A percentile compares a stretch with the other conserved stretches of the same genome.
phyloP scores from a whole-genome alignment of 371 early-diverging fungal genomes.

The Mortierella sp. region DNA sequence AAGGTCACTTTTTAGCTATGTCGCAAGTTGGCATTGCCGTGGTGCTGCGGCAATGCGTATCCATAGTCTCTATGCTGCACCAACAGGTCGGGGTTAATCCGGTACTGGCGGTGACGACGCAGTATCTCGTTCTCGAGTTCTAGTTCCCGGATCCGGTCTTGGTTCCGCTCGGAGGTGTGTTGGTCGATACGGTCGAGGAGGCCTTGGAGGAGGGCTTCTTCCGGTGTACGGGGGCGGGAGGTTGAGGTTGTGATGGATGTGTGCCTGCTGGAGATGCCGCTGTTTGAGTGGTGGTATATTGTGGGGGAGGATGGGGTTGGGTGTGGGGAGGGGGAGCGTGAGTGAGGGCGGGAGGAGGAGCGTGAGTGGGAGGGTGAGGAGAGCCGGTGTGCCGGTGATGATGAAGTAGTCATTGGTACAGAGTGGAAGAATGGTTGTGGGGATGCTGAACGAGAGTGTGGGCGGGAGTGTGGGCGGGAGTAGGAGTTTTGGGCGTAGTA shows the following conservation, averaged over 20 bases:
- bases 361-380: background rate
- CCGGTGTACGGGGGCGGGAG: background rate
- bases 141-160: background rate
- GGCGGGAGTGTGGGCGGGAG: background rate
- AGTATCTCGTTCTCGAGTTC: slow-evolving; percentile 8
- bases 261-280: background rate
- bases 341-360: background rate
- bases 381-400: background rate
- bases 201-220: background rate
- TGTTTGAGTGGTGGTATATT: background rate
- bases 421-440: background rate
- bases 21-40: background rate
- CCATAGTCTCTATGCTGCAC: background rate
- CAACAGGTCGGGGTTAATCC: background rate
- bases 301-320: background rate
- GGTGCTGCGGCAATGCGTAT: background rate
- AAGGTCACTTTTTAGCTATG: background rate
- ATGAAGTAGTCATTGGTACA: background rate
- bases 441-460: background rate
- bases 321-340: background rate
- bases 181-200: background rate
- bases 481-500: background rate
- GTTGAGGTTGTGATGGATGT: background rate
- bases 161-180: background rate
- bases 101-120: background rate